These are phyloP conservation scores for Sordariomycetes sp. DNA, from an alignment of 2,329 filamentous ascomycete species.

Conservation along the genomic window DNA sequence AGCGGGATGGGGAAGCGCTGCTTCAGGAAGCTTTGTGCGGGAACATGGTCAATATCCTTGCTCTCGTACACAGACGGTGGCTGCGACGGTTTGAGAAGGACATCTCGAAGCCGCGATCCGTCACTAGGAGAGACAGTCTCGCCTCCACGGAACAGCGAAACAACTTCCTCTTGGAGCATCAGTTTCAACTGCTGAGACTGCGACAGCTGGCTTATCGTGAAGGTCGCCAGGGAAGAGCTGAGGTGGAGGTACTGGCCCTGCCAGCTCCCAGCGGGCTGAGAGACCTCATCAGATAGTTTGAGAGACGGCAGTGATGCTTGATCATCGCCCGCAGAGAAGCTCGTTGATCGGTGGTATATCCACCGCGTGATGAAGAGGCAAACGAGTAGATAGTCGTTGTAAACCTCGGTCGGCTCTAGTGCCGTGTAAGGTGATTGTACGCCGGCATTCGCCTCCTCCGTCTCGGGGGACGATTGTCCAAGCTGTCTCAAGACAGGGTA, in stretches of 20 bases:
- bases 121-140: not conserved
- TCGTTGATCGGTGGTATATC: constrained; percentile 30
- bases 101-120: not conserved
- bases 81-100: not conserved
- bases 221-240: constrained; percentile 23
- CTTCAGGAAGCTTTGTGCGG: not conserved
- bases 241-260: constrained; percentile 20
- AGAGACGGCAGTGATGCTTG: constrained; percentile 13
- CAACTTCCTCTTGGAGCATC: constrained; percentile 18
- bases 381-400: constrained; percentile 26
- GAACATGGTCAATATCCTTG: not conserved
- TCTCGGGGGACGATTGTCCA: not conserved
- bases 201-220: constrained; percentile 23
- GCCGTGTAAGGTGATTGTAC: not conserved
- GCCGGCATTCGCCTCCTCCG: not conserved
- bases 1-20: constrained; percentile 10
- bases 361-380: constrained; percentile 23
- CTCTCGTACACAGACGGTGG: constrained; percentile 3
- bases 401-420: constrained; percentile 13
- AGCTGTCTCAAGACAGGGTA: constrained; percentile 17
- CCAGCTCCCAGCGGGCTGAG: constrained; percentile 12
- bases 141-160: constrained; percentile 23
- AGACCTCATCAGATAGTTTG: constrained; percentile 20
- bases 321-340: constrained; percentile 11
- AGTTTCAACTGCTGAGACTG: constrained; percentile 23